A percentile compares a stretch with the other conserved stretches of the same genome.
These are phyloP conservation scores for Citrus reticulata DNA, from an alignment of 345 rosid genomes.

Conservation along the genomic window DNA sequence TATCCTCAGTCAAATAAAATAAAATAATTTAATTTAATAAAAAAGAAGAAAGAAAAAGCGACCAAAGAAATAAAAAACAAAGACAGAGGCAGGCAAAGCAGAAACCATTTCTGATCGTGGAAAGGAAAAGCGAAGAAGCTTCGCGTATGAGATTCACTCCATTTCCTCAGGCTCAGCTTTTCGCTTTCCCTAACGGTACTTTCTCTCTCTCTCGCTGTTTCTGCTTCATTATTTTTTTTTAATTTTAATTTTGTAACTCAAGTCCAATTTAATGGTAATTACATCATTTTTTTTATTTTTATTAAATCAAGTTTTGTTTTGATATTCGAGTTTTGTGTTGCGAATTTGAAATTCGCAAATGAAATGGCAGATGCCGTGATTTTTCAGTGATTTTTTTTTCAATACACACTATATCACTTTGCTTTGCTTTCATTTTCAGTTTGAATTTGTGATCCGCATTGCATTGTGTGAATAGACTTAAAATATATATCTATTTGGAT, in stretches of 20 bases:
- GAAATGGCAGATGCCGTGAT: not conserved
- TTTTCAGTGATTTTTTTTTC: not conserved
- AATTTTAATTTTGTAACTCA: not conserved
- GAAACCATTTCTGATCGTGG: slow-evolving; percentile 1
- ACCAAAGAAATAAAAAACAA: not conserved
- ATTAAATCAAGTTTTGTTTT: not conserved
- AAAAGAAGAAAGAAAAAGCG: not conserved
- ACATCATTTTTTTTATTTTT: not conserved
- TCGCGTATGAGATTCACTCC: not conserved
- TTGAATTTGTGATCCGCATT: slow-evolving; percentile 12
- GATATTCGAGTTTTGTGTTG: not conserved
- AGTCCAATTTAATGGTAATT: not conserved
- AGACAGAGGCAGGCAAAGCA: not conserved
- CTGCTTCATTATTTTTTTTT: slow-evolving; percentile 3
- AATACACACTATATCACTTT: not conserved
- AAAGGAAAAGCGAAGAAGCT: slow-evolving; percentile 3
- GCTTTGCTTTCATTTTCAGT: not conserved
- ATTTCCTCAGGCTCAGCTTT: not conserved
- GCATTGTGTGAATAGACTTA: not conserved
- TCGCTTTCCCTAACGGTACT: slow-evolving; percentile 5
- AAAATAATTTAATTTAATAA: not conserved
- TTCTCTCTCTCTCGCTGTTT: not conserved
- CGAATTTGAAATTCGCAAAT: not conserved
- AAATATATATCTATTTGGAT: not conserved
- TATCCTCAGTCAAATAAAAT: not conserved